Base-by-base conservation (phyloP, 1,139 yeast genomes). In the Suhomyces guaymorum region DNA sequence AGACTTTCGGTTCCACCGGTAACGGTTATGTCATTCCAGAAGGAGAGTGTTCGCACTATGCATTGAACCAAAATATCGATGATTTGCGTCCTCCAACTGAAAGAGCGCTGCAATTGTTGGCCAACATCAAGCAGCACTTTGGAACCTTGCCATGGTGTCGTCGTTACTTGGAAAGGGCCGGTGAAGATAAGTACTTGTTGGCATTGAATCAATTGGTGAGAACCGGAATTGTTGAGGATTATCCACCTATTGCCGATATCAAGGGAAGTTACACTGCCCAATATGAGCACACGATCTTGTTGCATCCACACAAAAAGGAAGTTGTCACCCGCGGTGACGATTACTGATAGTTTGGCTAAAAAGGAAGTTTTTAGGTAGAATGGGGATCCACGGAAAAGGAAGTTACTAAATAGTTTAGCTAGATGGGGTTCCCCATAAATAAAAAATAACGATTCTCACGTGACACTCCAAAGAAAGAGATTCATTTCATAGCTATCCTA, bases 81-180 rank as follows among this genome's bases (percentile, higher is more conserved):
- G 68, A 64, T 47, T 42, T 60, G 15, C 57, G 51, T 32, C 70
- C 79, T 7, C 75, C 86, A 3, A 66, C 85, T 17, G 80, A 79
- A 42, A 73, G 81, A 44, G 90, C 96, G 11, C 80, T 78, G 57
- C 66, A 73, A 26, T 70, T 92, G 47, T 65, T 87, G 44, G 65
- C 70, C 33, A 73, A 79, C 13, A 92, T 92, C 52, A 82, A 88
- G 57, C 71, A 74, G 41, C 79, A 84, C 51, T 92, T 92, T 55
- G 97, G 97, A 28, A 88, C 97, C 2, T 73, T 92, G 49, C 98
- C 99, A 5, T 92, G 92, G 79, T 92, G 98, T 66, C 82, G 97
- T 53, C 75, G 99, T 51, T 94, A 92, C 59, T 72, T 92, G 56
- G 99, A 94, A 56, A 75, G 95, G 48, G 55, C 86, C 5, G 97